Evolutionary conservation across 305 asterid species (phyloP), one percentile per base, ranked within the genome.

Genomic region (Fraxinus platypoda): DNA sequence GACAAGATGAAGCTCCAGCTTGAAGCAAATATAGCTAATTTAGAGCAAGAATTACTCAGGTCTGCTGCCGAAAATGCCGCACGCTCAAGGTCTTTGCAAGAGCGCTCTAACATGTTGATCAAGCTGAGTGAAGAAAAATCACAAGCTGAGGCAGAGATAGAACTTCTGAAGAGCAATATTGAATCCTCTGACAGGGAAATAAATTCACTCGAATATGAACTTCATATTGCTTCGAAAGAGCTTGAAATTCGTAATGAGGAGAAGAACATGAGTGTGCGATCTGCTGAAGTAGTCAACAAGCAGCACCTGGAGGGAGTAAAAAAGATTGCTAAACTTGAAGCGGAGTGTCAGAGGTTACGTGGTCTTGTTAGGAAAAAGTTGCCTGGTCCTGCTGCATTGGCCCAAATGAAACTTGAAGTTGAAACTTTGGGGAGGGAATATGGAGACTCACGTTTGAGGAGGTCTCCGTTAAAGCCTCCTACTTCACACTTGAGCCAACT

Each of bases 331-430:
- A 95, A 95, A 92, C 90, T 95, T 81, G 99, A 95, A 88, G 97
- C 94, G 31, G 99, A 95, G 87, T 93, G 97, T 84, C 99, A 95
- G 87, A 92, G 99, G 85, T 84, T 95, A 85, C 93, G 99, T 41
- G 97, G 98, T 76, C 99, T 95, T 87, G 99, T 95, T 80, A 88
- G 97, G 81, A 95, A 95, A 89, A 94, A 92, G 88, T 84, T 95
- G 81, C 99, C 99, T 12, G 98, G 99, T 43, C 99, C 99, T 64
- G 98, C 98, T 82, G 98, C 99, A 31, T 72, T 95, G 84, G 98
- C 98, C 9, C 98, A 94, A 83, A 95, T 95, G 99, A 95, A 95
- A 85, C 95, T 95, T 38, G 99, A 95, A 86, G 98, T 95, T 66
- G 98, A 95, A 90, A 94, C 74, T 85, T 81, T 95, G 87, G 98